Evolutionary conservation across 2,329 filamentous ascomycete genomes (phyloP).

Genomic region (Xylariaceae sp.): DNA sequence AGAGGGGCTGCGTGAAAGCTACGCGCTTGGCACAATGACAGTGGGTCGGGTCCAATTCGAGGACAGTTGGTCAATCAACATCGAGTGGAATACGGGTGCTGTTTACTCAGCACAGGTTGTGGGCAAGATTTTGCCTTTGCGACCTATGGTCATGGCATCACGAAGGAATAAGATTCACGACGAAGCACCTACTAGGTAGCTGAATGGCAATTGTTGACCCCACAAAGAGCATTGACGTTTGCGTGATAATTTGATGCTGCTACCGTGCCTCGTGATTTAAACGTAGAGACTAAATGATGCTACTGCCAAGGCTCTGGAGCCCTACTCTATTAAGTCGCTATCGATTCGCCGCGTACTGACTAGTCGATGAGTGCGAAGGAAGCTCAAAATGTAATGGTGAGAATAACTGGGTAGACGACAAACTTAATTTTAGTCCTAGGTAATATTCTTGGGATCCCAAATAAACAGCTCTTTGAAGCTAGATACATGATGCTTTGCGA

Average conservation of each 20-base stretch:
- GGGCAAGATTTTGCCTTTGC: slow-evolving; percentile 23
- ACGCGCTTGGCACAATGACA: slow-evolving; percentile 45
- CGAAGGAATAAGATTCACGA: slow-evolving; percentile 29
- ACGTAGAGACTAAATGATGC: neutral
- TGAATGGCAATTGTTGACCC: slow-evolving; percentile 34
- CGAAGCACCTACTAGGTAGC: slow-evolving; percentile 35
- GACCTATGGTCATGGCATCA: slow-evolving; percentile 25
- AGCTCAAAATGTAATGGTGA: too few species aligned
- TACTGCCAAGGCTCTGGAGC: too few species aligned
- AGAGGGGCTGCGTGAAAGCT: slow-evolving; percentile 33
- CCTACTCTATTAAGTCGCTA: too few species aligned
- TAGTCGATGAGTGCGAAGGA: too few species aligned
- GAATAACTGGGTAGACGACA: too few species aligned
- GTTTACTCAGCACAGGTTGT: slow-evolving; percentile 37
- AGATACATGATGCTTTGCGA: neutral
- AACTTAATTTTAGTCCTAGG: too few species aligned
- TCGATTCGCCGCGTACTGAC: too few species aligned
- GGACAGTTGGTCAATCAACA: slow-evolving; percentile 42
- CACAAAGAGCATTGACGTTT: neutral
- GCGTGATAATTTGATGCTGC: neutral
- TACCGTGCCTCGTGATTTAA: neutral
- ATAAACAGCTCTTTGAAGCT: too few species aligned
- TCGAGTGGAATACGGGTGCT: slow-evolving; percentile 40
- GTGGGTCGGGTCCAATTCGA: slow-evolving; percentile 34
- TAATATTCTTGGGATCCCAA: too few species aligned